A percentile compares a stretch with the other conserved stretches of the same genome.
Evolutionary conservation across 768 basidiomycete species (phyloP).

Genomic region (Lanmaoa pseudosensibilis): DNA sequence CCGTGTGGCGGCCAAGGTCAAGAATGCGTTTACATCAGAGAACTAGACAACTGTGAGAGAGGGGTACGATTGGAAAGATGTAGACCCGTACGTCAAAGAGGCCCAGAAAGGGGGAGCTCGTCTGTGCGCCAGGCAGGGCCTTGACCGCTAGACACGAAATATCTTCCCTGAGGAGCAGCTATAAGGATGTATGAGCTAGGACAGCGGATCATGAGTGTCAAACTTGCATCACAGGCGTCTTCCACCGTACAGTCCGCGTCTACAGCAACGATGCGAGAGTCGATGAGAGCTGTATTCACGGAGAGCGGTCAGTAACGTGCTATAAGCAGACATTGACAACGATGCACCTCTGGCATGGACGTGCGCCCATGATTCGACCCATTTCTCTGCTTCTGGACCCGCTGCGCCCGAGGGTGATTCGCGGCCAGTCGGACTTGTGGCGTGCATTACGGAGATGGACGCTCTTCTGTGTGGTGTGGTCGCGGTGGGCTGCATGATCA

Average conservation of each 20-base stretch:
- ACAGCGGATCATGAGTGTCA: not conserved
- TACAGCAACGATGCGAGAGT: slow-evolving; percentile 63
- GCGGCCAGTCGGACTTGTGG: slow-evolving; percentile 13
- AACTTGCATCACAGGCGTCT: slow-evolving; percentile 74
- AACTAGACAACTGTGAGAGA: slow-evolving; percentile 47
- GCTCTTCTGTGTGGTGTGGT: slow-evolving; percentile 19
- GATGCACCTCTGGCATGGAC: slow-evolving; percentile 58
- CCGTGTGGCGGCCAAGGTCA: slow-evolving; percentile 77
- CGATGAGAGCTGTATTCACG: slow-evolving; percentile 57
- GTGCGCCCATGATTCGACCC: slow-evolving; percentile 58
- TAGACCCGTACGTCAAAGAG: slow-evolving; percentile 68
- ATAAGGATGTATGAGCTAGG: not conserved
- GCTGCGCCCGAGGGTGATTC: slow-evolving; percentile 18
- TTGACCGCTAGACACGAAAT: slow-evolving; percentile 67
- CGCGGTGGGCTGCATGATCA: slow-evolving; percentile 15
- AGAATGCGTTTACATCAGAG: slow-evolving; percentile 85
- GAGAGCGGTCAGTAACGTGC: not conserved
- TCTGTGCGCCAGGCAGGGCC: slow-evolving; percentile 23
- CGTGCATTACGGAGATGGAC: slow-evolving; percentile 18
- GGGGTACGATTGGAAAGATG: not conserved
- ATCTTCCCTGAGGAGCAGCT: slow-evolving; percentile 65
- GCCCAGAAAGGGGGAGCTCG: slow-evolving; percentile 44
- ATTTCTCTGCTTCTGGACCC: slow-evolving; percentile 44
- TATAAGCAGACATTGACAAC: not conserved
- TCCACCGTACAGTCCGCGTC: slow-evolving; percentile 76